Conservation (phyloP, 2,329 filamentous ascomycete genomes). For the Sporothrix luriei region DNA sequence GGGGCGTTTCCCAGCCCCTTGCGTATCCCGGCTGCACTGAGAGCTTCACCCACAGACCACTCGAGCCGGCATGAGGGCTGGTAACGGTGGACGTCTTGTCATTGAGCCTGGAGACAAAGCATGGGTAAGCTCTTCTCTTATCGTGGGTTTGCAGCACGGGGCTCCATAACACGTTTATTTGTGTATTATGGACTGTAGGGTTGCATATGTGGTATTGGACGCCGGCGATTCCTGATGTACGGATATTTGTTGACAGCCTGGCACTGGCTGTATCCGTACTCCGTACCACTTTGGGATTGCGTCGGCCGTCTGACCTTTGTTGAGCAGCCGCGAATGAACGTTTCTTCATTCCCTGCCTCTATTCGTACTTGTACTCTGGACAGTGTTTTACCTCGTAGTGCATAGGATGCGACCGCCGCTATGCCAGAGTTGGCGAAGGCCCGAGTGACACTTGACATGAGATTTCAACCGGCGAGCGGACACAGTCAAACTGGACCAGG, state of each 20-base stretch:
- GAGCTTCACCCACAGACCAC: conserved; percentile 1
- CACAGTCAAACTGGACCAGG: conserved; percentile 17
- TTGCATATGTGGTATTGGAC: too few relatives aligned
- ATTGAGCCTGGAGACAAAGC: background rate
- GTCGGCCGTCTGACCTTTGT: background rate
- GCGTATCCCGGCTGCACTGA: conserved; percentile 1
- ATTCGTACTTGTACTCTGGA: background rate
- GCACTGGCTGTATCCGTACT: background rate
- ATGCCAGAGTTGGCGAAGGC: conserved; percentile 27
- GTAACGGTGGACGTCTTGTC: background rate
- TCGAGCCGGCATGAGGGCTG: background rate
- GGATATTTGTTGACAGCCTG: background rate
- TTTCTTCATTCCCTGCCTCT: conserved; percentile 6
- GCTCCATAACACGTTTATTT: background rate
- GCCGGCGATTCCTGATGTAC: too few relatives aligned
- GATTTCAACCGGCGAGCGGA: conserved; percentile 27
- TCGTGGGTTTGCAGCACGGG: background rate
- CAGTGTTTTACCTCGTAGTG: too few relatives aligned
- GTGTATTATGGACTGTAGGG: background rate
- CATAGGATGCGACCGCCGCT: conserved; percentile 24
- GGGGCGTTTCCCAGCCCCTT: conserved; percentile 23
- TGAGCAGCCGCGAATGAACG: too few relatives aligned
- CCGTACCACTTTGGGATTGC: background rate
- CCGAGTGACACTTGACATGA: conserved; percentile 20
- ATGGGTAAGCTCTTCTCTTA: background rate